Evolutionary conservation across 2,329 filamentous ascomycete genomes (phyloP).

Genomic region (Alternaria infectoria): DNA sequence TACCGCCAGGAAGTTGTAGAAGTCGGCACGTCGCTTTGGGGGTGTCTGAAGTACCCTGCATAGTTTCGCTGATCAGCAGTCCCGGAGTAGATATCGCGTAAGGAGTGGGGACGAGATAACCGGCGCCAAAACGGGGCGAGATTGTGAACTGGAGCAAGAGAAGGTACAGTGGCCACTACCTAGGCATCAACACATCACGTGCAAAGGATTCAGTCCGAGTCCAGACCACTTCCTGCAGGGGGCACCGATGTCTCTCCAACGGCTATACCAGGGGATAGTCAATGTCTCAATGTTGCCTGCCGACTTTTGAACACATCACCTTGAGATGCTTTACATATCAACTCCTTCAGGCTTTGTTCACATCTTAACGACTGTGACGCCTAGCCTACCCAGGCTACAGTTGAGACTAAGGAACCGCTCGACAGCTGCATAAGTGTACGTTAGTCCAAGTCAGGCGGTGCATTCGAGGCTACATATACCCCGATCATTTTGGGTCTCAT

Average conservation of each 20-base stretch:
- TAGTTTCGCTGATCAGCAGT: background rate
- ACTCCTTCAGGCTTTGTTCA: background rate
- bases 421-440: background rate
- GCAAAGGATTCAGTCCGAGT: background rate
- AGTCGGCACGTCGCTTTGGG: background rate
- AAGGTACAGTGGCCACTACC: background rate
- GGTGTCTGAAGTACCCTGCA: background rate
- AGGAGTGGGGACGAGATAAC: background rate
- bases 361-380: background rate
- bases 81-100: background rate
- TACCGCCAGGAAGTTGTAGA: background rate
- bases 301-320: background rate
- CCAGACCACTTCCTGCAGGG: background rate
- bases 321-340: background rate
- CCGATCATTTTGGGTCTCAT: background rate
- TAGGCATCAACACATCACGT: background rate
- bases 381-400: background rate
- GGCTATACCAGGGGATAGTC: background rate
- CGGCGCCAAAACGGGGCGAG: background rate
- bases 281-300: background rate
- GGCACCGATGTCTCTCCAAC: background rate
- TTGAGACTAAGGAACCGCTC: background rate
- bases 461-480: background rate
- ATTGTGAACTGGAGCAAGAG: background rate
- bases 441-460: background rate